Base-by-base conservation (phyloP, 1,139 yeast genomes). In the Hyphopichia burtonii region DNA sequence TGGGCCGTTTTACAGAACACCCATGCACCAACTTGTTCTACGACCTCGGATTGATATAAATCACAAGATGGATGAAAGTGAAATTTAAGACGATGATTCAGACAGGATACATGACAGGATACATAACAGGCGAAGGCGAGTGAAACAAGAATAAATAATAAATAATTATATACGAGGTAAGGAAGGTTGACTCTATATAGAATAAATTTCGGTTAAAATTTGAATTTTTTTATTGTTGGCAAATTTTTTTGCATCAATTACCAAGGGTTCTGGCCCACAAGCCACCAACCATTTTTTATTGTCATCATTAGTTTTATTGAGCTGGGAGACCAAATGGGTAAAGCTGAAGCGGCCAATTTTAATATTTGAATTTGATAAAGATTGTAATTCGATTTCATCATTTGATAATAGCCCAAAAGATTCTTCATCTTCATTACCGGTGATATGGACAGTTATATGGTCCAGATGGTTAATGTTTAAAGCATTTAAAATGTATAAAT, bases 241-340 rank as follows among this genome's bases (percentile, higher is more conserved):
- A 71, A 81, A 72, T 1, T 35, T 41, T 37, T 60, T 51, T n/a
- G 76, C 77, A 18, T 78, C 82, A 2, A 49, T 34, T 16, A 82
- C 77, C 45, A 87, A 61, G 0, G 69, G 51, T 2, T 61, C 62
- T 0, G 91, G 89, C 0, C 96, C 95, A 63, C 94, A 86, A 0
- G 87, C 78, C n/a, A 86, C 62, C 0, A 84, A 66, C 83, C 86
- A 82, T 40, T 64, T 63, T 37, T 66, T 63, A 2, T 59, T 61
- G 16, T 55, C 50, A 36, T 62, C 70, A 2, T 53, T 56, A 3
- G 65, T 58, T 7, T 50, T 49, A 18, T 55, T 50, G 1, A 70
- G 51, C 5, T 20, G 4, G 58, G 50, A 2, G 53, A 55, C 20
- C 74, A 52, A 6, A 69, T 55, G 1, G 45, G 44, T 56, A 11